Conservation (phyloP, 176 grass and related monocot species). For the Carex pumila region DNA sequence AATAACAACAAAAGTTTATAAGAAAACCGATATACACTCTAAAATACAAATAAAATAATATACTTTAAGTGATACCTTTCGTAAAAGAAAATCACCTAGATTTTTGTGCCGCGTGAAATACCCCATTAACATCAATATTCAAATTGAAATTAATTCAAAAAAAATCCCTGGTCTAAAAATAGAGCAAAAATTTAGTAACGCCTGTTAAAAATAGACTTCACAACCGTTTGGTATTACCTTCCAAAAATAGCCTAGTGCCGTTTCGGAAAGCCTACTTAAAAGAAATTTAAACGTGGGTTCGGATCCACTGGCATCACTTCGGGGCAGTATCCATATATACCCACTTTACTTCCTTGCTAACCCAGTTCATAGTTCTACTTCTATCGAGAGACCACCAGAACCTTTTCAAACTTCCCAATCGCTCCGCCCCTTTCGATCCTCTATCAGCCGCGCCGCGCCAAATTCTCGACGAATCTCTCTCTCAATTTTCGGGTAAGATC, state of each 20-base stretch:
- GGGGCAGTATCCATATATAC: background rate
- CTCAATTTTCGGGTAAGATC: background rate
- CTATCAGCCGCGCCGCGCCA: background rate
- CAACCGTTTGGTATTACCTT: background rate
- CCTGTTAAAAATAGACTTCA: background rate
- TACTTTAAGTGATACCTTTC: too few species aligned
- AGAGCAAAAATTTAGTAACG: background rate
- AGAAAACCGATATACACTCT: too few species aligned
- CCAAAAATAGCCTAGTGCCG: background rate
- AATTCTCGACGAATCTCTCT: background rate
- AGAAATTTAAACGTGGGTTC: background rate
- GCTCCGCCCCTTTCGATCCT: background rate
- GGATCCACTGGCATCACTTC: background rate
- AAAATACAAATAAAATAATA: too few species aligned
- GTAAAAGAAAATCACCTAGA: too few species aligned
- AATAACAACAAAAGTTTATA: too few species aligned
- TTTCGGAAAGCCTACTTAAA: background rate
- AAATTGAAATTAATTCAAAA: background rate
- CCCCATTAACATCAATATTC: background rate
- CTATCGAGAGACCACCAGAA: background rate
- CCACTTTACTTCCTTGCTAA: background rate
- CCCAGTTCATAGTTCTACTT: background rate
- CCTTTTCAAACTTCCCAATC: background rate
- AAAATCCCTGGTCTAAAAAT: background rate
- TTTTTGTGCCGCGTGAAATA: too few species aligned